Percentiles rank a stretch among this genome's conserved stretches.
phyloP scores from a whole-genome alignment of 163 green algal genomes.

The Smithsoniella earleae region DNA sequence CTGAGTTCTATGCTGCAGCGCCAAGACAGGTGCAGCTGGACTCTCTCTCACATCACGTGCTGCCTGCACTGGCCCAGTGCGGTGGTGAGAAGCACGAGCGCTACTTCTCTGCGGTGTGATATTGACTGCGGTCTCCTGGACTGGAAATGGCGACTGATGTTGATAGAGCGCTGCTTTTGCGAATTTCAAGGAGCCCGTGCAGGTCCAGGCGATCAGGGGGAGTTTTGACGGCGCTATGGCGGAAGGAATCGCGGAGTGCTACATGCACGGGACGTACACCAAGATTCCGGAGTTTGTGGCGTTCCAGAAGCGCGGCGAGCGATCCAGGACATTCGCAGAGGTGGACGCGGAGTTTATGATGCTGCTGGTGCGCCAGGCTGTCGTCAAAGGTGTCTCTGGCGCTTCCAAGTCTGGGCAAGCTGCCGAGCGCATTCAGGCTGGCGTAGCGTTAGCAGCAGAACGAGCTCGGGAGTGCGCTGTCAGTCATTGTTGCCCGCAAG shows the following conservation, averaged over 20 bases:
- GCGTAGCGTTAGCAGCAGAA: too few species aligned
- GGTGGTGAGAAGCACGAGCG: background rate
- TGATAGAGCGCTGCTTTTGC: too few species aligned
- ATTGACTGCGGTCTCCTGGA: too few species aligned
- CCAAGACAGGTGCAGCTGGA: background rate
- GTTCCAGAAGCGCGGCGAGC: background rate
- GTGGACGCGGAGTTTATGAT: background rate
- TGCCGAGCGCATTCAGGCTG: too few species aligned
- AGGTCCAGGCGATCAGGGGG: background rate
- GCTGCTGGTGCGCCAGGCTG: background rate
- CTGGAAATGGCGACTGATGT: too few species aligned
- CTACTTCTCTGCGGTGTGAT: background rate
- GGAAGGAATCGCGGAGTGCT: conserved; percentile 1
- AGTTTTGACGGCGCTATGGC: background rate
- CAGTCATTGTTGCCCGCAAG: too few species aligned
- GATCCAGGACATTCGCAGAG: background rate
- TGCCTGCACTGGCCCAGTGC: background rate
- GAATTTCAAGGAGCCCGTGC: too few species aligned
- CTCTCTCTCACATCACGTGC: conserved; percentile 18
- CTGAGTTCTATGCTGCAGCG: background rate
- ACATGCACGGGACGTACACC: conserved; percentile 1
- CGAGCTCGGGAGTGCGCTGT: background rate
- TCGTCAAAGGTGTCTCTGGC: background rate
- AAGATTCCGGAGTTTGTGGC: conserved; percentile 10
- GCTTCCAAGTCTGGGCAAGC: background rate